Percentiles rank a stretch among this genome's conserved stretches.
Evolutionary conservation across 2,329 filamentous ascomycete genomes (phyloP).

Genomic region (Cadophora gregata): DNA sequence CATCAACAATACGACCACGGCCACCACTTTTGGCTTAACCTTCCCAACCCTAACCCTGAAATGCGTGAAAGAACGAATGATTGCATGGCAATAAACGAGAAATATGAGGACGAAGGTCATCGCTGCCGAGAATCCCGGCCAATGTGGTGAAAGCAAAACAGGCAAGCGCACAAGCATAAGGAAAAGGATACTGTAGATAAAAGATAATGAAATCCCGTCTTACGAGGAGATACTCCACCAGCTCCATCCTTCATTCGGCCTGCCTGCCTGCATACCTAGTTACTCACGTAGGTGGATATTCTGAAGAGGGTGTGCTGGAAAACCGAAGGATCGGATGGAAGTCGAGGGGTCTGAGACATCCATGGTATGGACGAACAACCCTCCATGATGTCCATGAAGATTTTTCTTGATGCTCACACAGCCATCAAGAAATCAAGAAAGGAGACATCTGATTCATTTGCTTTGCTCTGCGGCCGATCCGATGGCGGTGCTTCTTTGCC

Average conservation of each 20-base stretch:
- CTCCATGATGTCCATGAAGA: not conserved
- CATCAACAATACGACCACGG: not conserved
- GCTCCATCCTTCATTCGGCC: not conserved
- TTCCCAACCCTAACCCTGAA: not conserved
- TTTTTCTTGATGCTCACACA: slow-evolving; percentile 7
- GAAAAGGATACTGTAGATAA: no score
- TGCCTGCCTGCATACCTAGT: not conserved
- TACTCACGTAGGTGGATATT: not conserved
- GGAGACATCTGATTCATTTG: no score
- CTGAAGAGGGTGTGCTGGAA: slow-evolving; percentile 5
- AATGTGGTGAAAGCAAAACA: not conserved
- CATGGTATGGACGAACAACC: not conserved
- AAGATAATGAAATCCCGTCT: slow-evolving; percentile 5
- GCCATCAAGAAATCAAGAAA: slow-evolving; percentile 9
- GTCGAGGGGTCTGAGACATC: slow-evolving; percentile 5
- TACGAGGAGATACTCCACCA: not conserved
- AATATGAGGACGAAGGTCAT: not conserved
- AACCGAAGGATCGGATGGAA: not conserved
- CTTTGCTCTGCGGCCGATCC: not conserved
- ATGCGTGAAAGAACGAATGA: not conserved
- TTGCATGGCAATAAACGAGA: not conserved
- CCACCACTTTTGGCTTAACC: slow-evolving; percentile 8
- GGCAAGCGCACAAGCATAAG: not conserved
- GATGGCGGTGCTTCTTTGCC: not conserved
- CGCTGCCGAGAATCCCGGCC: not conserved